Percentiles rank a stretch among this genome's conserved stretches.
Conservation (phyloP, 805 yeast genomes). For the Suhomyces emberorum region DNA sequence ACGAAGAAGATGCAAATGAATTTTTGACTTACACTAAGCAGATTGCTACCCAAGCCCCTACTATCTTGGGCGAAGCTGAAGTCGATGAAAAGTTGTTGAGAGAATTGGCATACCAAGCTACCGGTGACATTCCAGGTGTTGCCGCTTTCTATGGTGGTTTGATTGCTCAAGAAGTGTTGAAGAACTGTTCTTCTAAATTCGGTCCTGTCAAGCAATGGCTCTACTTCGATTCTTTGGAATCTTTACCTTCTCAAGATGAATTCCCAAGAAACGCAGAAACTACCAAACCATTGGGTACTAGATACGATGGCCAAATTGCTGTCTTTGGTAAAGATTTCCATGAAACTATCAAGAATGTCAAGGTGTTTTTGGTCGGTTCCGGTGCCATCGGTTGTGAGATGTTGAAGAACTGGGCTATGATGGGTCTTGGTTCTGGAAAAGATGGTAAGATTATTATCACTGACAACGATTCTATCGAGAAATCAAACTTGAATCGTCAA, state of each 20-base stretch:
- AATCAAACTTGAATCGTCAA: conserved; percentile 94
- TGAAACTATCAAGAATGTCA: conserved; percentile 67
- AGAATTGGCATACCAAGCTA: conserved; percentile 78
- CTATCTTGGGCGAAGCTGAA: conserved; percentile 52
- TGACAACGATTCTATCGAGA: conserved; percentile 93
- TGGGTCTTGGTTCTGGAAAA: conserved; percentile 93
- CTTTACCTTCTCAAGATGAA: conserved; percentile 62
- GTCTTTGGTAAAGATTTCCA: conserved; percentile 84
- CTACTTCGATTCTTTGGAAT: conserved; percentile 92
- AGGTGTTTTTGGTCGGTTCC: conserved; percentile 89
- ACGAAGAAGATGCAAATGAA: conserved; percentile 71
- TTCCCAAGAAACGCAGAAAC: conserved; percentile 66
- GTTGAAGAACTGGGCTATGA: conserved; percentile 96
- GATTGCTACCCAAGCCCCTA: conserved; percentile 53
- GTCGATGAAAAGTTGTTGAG: conserved; percentile 63
- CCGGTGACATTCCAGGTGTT: conserved; percentile 89
- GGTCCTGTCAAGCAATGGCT: conserved; percentile 90
- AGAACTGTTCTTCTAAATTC: conserved; percentile 93
- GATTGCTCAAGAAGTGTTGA: conserved; percentile 93
- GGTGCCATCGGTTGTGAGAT: conserved; percentile 99
- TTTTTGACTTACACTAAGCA: conserved; percentile 56
- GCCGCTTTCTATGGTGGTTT: conserved; percentile 91
- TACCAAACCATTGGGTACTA: conserved; percentile 69
- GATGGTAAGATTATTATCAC: conserved; percentile 82
- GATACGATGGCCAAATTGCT: conserved; percentile 95